Base-by-base conservation (phyloP, 306 rosid species). In the Vachellia pachyceras region DNA sequence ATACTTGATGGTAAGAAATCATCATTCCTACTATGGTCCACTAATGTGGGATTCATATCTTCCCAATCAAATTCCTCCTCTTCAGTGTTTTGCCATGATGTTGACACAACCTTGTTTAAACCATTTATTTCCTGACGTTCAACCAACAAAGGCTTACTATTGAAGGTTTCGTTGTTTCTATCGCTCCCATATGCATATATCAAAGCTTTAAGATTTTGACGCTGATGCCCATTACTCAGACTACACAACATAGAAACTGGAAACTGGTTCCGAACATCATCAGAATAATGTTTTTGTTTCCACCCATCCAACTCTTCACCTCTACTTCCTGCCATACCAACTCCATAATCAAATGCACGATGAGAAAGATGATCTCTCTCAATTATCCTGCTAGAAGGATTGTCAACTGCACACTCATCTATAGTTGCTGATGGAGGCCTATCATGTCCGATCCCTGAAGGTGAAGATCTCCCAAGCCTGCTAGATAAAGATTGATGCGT, bases 1-100 rank as follows among this genome's bases (percentile, higher is more conserved):
- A n/a, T n/a, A n/a, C n/a, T n/a, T n/a, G n/a, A n/a, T n/a, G n/a
- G n/a, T n/a, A n/a, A n/a, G n/a, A n/a, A n/a, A n/a, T n/a, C n/a
- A 76, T 80, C 85, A 55, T 75, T 89, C 87, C 91, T 86, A 81
- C 82, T 64, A 73, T 82, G 89, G 20, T 95, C 96, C 41, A 78
- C 83, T 87, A 93, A 84, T 72, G 93, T 88, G 66, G 94, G 93
- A 77, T 93, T 86, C 88, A 96, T 89, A 50, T 90, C 91, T 86
- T 96, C 97, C 99, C 99, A 96, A 72, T 96, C 94, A 68, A 96
- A 93, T 85, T 96, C 99, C 82, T 92, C 98, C 87, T 93, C 99
- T 82, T 96, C 98, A 45, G 94, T 91, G 83, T 93, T 90, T 85
- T 96, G 96, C 99, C 99, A 96, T 22, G 96, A 81, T 77, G 93